Evolutionary conservation across 805 yeast genomes (phyloP).

Genomic region (Nakazawaea ishiwadae): DNA sequence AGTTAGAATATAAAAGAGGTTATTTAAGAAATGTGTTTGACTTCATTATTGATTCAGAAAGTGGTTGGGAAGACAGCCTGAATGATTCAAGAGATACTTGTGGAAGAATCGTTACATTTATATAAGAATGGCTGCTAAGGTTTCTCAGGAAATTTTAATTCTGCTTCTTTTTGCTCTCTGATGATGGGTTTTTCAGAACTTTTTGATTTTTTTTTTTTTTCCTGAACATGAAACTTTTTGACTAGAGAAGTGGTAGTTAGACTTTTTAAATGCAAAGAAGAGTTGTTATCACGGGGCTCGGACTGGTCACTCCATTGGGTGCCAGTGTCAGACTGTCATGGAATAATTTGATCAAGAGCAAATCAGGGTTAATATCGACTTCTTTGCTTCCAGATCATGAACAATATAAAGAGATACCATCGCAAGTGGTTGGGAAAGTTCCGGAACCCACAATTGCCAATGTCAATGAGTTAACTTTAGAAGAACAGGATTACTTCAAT

Average conservation of each 20-base stretch:
- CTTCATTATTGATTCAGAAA: no score
- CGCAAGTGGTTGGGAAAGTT: conserved; percentile 71
- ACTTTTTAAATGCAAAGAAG: conserved; percentile 30
- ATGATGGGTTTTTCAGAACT: no score
- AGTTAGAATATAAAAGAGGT: no score
- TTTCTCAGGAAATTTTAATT: no score
- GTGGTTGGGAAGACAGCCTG: no score
- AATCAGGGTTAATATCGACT: conserved; percentile 61
- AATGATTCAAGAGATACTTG: no score
- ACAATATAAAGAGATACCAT: conserved; percentile 50
- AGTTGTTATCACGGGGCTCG: conserved; percentile 92
- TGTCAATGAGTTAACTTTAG: conserved; percentile 16
- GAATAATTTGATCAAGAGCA: conserved; percentile 43
- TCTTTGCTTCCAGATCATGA: conserved; percentile 34
- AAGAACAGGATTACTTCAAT: conserved; percentile 36
- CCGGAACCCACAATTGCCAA: conserved; percentile 31
- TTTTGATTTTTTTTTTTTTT: background rate
- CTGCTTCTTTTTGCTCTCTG: no score
- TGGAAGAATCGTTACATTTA: no score
- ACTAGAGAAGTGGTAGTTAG: background rate
- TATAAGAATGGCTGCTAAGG: no score
- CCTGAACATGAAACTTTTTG: no score
- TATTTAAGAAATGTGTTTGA: no score
- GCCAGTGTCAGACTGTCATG: conserved; percentile 55
- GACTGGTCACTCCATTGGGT: conserved; percentile 83